Percentiles rank a stretch among this genome's conserved stretches.
Conservation (phyloP, 1,284 basidiomycete species). For the Wolfiporia cocos region DNA sequence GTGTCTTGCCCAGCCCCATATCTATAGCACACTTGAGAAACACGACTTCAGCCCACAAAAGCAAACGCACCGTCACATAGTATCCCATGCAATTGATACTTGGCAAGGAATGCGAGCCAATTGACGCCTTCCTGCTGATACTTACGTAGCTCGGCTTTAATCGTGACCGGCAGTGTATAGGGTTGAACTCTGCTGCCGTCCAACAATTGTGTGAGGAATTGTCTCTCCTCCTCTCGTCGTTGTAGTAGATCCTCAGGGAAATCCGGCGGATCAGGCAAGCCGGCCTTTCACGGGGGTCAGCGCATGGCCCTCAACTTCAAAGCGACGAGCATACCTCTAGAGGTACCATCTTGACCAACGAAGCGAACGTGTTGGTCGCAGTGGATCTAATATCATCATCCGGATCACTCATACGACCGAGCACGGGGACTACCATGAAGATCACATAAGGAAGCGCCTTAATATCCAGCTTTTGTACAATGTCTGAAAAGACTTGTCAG, state of each 20-base stretch:
- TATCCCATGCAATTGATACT: constrained; percentile 97
- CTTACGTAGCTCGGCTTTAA: constrained; percentile 93
- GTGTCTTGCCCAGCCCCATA: constrained; percentile 98
- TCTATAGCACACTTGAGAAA: constrained; percentile 40
- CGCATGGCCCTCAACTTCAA: no score
- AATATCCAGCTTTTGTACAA: constrained; percentile 89
- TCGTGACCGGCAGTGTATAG: constrained; percentile 82
- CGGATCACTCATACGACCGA: constrained; percentile 96
- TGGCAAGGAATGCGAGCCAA: constrained; percentile 97
- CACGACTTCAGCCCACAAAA: neutral
- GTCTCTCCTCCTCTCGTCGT: constrained; percentile 83
- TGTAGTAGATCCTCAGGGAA: constrained; percentile 90
- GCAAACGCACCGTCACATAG: constrained; percentile 84
- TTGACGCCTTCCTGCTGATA: constrained; percentile 99
- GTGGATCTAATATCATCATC: constrained; percentile 90
- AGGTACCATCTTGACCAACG: constrained; percentile 98
- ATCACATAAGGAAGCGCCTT: constrained; percentile 96
- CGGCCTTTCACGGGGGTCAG: constrained; percentile 53
- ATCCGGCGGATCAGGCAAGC: constrained; percentile 90
- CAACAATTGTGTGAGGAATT: constrained; percentile 91
- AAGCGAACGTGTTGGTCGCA: constrained; percentile 95
- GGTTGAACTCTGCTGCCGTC: constrained; percentile 94
- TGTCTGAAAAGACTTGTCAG: constrained; percentile 47
- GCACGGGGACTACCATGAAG: constrained; percentile 93
- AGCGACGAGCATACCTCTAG: constrained; percentile 63